Percentiles rank a stretch among this genome's conserved stretches.
These are phyloP conservation scores for Bidens hawaiensis DNA, from an alignment of 140 eudicot genomes.

Conservation along the genomic window DNA sequence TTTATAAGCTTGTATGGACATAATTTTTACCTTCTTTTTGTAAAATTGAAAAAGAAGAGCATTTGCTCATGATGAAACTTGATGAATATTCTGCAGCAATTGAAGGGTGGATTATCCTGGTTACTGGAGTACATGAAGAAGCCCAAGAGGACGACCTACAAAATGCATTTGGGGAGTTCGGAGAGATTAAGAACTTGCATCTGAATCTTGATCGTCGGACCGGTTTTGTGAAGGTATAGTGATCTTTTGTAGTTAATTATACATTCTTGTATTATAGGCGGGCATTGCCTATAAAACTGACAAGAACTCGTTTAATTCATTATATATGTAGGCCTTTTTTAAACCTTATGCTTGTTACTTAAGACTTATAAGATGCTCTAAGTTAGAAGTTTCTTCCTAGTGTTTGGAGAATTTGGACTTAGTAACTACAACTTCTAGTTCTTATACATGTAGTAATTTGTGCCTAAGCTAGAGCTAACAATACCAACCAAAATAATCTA, in stretches of 20 bases:
- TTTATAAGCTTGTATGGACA: neutral
- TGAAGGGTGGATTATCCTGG: slow-evolving; percentile 97
- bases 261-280: neutral
- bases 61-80: neutral
- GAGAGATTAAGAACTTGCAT: slow-evolving; percentile 90
- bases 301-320: neutral
- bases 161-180: slow-evolving; percentile 81
- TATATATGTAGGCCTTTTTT: neutral
- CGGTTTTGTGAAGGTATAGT: slow-evolving; percentile 87
- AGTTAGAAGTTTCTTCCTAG: neutral
- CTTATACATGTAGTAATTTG: neutral
- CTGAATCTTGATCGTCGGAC: slow-evolving; percentile 95
- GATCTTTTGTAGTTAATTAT: neutral
- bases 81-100: slow-evolving; percentile 52
- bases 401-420: neutral
- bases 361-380: neutral
- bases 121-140: slow-evolving; percentile 98
- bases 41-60: slow-evolving; percentile 9
- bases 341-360: neutral
- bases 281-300: too few relatives aligned
- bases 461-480: neutral
- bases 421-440: neutral
- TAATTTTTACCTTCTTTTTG: neutral
- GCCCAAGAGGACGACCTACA: slow-evolving; percentile 96
- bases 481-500: too few relatives aligned